These are phyloP conservation scores for Trapa bicornis DNA, from an alignment of 345 rosid genomes.

Conservation along the genomic window DNA sequence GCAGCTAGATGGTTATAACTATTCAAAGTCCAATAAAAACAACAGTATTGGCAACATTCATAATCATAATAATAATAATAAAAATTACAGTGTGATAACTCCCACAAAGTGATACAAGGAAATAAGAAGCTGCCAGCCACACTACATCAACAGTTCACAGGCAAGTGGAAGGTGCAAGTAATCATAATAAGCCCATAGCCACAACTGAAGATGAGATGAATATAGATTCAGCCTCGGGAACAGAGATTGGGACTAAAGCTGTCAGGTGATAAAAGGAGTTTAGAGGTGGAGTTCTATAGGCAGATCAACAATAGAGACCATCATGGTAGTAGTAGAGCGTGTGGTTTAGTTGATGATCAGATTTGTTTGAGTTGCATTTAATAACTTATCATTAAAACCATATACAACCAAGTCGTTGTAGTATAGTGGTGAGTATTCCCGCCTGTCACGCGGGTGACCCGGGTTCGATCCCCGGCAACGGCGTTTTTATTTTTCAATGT, in stretches of 20 bases:
- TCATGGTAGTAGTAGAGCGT: neutral
- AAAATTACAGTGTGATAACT: neutral
- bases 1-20: no score
- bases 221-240: neutral
- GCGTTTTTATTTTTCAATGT: constrained; percentile 23
- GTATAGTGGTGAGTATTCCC: constrained; percentile 95
- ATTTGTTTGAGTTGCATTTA: constrained; percentile 9
- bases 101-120: constrained; percentile 8
- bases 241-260: neutral
- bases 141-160: neutral
- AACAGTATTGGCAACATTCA: neutral
- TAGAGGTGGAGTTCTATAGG: neutral
- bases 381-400: no score
- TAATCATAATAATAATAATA: neutral
- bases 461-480: constrained; percentile 98
- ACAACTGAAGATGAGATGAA: neutral
- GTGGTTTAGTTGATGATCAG: neutral
- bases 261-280: neutral
- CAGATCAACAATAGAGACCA: neutral
- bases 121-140: constrained; percentile 3
- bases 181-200: neutral
- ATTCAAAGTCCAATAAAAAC: neutral
- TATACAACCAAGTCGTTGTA: constrained; percentile 67
- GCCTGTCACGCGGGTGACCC: constrained; percentile 98
- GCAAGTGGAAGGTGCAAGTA: neutral